Evolutionary conservation across 768 basidiomycete genomes (phyloP).

Genomic region (Pulveroboletus frians): DNA sequence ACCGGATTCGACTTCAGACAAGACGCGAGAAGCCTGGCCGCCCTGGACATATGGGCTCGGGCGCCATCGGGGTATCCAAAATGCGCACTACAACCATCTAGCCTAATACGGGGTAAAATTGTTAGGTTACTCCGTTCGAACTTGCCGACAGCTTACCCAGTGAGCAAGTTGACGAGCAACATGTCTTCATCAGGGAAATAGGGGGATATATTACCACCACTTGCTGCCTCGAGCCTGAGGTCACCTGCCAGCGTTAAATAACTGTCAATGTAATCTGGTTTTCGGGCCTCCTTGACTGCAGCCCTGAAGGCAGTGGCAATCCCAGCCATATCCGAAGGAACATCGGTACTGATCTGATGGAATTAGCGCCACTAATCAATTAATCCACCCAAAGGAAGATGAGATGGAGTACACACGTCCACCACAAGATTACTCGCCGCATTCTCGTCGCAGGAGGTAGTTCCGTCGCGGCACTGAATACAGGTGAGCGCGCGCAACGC

Average conservation of each 20-base stretch:
- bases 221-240: conserved; percentile 12
- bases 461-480: conserved; percentile 14
- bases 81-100: conserved; percentile 14
- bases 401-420: conserved; percentile 7
- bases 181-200: background rate
- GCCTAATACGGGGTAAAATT: background rate
- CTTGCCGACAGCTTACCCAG: conserved; percentile 2
- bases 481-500: background rate
- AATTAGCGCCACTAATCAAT: background rate
- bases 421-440: conserved; percentile 15
- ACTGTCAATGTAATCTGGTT: conserved; percentile 9
- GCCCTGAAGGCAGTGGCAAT: conserved; percentile 14
- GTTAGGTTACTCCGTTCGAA: no score
- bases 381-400: background rate
- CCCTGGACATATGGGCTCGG: conserved; percentile 6
- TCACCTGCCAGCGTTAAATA: conserved; percentile 7
- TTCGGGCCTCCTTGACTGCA: conserved; percentile 7
- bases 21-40: conserved; percentile 4
- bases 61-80: conserved; percentile 14
- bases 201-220: conserved; percentile 8
- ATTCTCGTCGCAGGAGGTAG: conserved; percentile 8
- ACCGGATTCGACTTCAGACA: conserved; percentile 15
- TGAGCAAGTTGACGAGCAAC: conserved; percentile 16
- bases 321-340: conserved; percentile 15
- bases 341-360: background rate